Evolutionary conservation across 345 rosid genomes (phyloP), one percentile per base, ranked within the genome.

Genomic region (Mangifera indica): DNA sequence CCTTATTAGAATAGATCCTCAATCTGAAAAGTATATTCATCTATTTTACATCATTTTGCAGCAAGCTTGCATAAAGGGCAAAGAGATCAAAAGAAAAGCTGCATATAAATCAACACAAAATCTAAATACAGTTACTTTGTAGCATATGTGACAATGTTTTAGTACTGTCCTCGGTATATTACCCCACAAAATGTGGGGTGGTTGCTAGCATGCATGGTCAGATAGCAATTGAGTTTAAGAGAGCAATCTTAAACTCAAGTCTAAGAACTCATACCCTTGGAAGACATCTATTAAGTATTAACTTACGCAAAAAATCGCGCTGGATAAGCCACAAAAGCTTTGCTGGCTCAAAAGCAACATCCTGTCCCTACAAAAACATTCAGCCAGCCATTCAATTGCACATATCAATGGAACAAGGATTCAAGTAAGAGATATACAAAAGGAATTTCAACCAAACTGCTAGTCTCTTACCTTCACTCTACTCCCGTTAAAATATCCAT

Each of bases 261-360:
- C 56, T 66, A 72, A 78, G 25, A 66, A 67, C 53, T 18, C 60
- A 60, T 20, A 66, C 2, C 4, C 52, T 24, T 74, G 42, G 25
- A 60, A 68, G 68, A 29, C 34, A 66, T 58, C 61, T 20, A 77
- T 34, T 68, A 49, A 79, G 57, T 22, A 77, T 34, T 68, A 54
- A 79, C 99, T 84, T 87, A 95, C 99, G 96, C 69, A 95, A 84
- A 86, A 95, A 95, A 83, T 95, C 99, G 45, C 98, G 99, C 81
- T 95, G 99, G 77, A 95, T 95, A 82, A 95, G 99, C 99, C 99
- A 95, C 75, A 95, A 70, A 75, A 95, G 92, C 79, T 93, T 95
- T 65, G 99, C 88, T 18, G 98, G 99, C 77, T 91, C 96, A 78
- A 95, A 95, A 67, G 98, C 98, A 81, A 95, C 88, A 82, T 89